Conservation (phyloP, 257 asterid genomes). For the Leptodermis oblonga region DNA sequence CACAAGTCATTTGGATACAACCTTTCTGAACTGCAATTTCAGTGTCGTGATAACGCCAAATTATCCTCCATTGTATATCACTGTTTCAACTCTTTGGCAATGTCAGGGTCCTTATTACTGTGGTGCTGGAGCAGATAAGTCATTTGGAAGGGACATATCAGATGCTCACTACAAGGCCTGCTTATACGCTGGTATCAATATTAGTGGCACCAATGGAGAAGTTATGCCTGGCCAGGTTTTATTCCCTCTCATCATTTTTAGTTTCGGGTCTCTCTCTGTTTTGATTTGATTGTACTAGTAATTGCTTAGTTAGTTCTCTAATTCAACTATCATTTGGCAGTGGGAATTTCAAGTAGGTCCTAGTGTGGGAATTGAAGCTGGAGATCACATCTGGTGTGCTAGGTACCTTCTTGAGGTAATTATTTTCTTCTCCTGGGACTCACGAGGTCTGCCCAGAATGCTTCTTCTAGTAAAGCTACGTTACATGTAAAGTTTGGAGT, state of each 20-base stretch:
- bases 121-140: conserved; percentile 92
- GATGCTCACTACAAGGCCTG: conserved; percentile 99
- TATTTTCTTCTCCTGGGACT: neutral
- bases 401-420: conserved; percentile 94
- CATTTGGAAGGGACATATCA: conserved; percentile 93
- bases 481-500: neutral
- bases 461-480: neutral
- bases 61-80: neutral
- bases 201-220: conserved; percentile 96
- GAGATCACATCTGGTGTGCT: conserved; percentile 95
- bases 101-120: conserved; percentile 93
- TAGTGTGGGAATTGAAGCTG: conserved; percentile 93
- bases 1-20: no score
- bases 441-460: neutral
- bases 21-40: neutral
- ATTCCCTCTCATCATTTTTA: conserved; percentile 16
- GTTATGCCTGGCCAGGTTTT: conserved; percentile 99
- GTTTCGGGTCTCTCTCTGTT: neutral
- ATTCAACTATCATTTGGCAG: conserved; percentile 37
- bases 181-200: conserved; percentile 94
- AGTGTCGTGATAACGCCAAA: neutral
- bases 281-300: neutral
- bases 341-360: conserved; percentile 99
- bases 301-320: neutral
- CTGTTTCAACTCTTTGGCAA: conserved; percentile 18